These are phyloP conservation scores for Clarireedia hainanense DNA, from an alignment of 2,329 filamentous ascomycete genomes.

Conservation along the genomic window DNA sequence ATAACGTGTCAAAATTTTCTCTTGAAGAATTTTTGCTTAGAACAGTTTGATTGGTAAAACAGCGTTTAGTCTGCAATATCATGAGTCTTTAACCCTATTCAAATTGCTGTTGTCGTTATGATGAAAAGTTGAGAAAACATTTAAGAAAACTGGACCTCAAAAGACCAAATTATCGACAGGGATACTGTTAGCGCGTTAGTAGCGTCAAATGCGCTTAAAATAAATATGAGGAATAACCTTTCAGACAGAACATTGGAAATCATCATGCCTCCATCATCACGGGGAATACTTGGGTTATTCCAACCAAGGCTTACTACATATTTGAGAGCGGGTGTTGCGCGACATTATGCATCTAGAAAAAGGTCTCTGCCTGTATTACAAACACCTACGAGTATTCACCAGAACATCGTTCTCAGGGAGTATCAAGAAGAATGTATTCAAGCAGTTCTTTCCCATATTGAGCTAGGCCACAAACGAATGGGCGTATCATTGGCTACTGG, in stretches of 20 bases:
- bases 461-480: constrained; percentile 66
- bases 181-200: background rate
- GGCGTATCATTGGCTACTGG: constrained; percentile 84
- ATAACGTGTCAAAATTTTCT: constrained; percentile 10
- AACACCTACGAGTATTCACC: constrained; percentile 3
- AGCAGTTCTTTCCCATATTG: constrained; percentile 63
- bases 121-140: too few relatives aligned
- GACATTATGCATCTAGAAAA: constrained; percentile 13
- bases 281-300: constrained; percentile 14
- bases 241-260: background rate
- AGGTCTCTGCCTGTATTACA: background rate
- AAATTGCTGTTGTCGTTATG: too few relatives aligned
- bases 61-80: too few relatives aligned
- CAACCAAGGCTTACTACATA: background rate
- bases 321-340: background rate
- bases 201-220: constrained; percentile 2
- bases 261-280: constrained; percentile 27
- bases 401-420: constrained; percentile 55
- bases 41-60: too few relatives aligned
- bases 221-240: background rate
- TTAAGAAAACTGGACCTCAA: too few relatives aligned
- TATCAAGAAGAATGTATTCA: constrained; percentile 92
- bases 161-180: too few relatives aligned
- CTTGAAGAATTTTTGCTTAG: background rate
- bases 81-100: too few relatives aligned